Conservation (phyloP, 176 grass and related monocot genomes). For the Hyparrhenia diplandra region DNA sequence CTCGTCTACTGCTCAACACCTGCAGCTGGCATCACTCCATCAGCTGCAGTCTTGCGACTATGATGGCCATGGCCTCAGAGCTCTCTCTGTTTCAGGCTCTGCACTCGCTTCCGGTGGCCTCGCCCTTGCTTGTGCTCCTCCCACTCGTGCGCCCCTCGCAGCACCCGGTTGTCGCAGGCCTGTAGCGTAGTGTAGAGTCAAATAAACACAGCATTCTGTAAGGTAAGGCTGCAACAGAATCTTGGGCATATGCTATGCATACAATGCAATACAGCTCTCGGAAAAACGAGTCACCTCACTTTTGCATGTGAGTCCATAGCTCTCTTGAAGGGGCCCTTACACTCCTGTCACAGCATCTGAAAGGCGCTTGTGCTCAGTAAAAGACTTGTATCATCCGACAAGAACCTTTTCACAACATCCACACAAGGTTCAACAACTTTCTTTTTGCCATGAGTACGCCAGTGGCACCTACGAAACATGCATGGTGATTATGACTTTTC, state of each 20-base stretch:
- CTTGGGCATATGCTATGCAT: no score
- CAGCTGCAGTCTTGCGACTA: neutral
- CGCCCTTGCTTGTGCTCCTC: conserved; percentile 82
- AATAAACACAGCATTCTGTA: conserved; percentile 19
- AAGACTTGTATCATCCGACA: conserved; percentile 27
- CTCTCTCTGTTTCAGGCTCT: conserved; percentile 48
- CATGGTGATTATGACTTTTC: neutral
- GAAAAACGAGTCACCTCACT: no score
- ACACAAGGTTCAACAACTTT: conserved; percentile 52
- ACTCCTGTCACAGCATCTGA: neutral
- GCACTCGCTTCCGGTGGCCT: conserved; percentile 68
- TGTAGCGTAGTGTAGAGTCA: conserved; percentile 10
- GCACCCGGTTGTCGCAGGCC: conserved; percentile 72
- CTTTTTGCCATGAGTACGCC: conserved; percentile 51
- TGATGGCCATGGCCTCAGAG: neutral
- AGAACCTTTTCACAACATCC: conserved; percentile 56
- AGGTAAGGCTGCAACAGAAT: no score
- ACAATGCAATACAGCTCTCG: no score
- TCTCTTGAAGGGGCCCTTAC: conserved; percentile 40
- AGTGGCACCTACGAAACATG: conserved; percentile 46
- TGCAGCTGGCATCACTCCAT: neutral
- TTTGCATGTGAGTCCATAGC: conserved; percentile 80
- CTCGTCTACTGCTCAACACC: no score
- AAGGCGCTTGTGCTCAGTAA: neutral
- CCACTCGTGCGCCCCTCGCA: conserved; percentile 87